These are phyloP conservation scores for Tetrapisispora iriomotensis DNA, from an alignment of 805 yeast species.

Conservation along the genomic window DNA sequence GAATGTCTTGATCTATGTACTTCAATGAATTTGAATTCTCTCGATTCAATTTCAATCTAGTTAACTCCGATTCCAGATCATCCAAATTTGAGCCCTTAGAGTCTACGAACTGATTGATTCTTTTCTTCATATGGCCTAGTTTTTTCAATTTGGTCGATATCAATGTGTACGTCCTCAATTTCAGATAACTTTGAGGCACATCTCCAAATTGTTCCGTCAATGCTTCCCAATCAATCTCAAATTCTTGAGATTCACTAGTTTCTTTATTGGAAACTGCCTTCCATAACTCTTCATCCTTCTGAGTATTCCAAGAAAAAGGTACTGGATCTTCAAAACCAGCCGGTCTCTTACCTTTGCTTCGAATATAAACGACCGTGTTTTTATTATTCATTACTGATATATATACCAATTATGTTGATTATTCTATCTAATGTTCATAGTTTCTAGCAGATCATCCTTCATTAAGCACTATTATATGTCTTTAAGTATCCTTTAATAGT, in stretches of 20 bases:
- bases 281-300: conserved; percentile 28
- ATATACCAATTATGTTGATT: too few relatives aligned
- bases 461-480: too few relatives aligned
- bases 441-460: too few relatives aligned
- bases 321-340: conserved; percentile 33
- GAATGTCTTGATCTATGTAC: neutral
- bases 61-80: neutral
- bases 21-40: too few relatives aligned
- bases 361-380: conserved; percentile 34
- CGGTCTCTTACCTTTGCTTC: conserved; percentile 34
- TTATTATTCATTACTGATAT: conserved; percentile 16
- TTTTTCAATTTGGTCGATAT: conserved; percentile 19
- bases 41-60: neutral
- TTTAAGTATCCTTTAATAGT: too few relatives aligned
- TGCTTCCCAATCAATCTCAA: conserved; percentile 24
- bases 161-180: conserved; percentile 22
- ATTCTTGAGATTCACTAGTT: conserved; percentile 13
- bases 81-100: neutral
- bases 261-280: conserved; percentile 18
- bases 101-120: neutral
- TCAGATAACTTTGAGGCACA: conserved; percentile 27
- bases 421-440: too few relatives aligned
- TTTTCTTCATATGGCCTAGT: neutral
- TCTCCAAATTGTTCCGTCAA: conserved; percentile 27
- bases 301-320: conserved; percentile 25